Evolutionary conservation across 2,329 filamentous ascomycete genomes (phyloP), one percentile per base, ranked within the genome.

Genomic region (Exophiala dermatitidis): DNA sequence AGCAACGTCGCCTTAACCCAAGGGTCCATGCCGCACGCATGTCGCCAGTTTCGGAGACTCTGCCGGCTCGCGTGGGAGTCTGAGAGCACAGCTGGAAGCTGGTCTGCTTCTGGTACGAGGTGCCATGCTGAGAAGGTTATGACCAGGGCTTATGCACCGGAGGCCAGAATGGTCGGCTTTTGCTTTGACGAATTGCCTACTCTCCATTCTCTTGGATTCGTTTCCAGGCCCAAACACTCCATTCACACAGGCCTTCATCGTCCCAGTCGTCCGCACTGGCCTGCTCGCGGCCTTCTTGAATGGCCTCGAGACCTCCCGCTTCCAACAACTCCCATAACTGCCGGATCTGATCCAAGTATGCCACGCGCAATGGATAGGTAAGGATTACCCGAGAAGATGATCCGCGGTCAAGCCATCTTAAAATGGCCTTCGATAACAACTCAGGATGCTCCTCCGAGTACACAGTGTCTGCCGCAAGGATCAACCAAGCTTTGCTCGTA

Each of bases 201-300:
- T 5, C 38, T 28, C 19, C 19, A 19, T 26, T 41, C 5, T 41
- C 9, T 26, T 28, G 38, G 33, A 6, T 41, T 6, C 12, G 42
- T 48, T 64, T 70, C 71, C 71, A 74, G 26, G 57, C 59, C 72
- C 72, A 75, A n/a, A 74, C 65, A n/a, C 71, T 71, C 72, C 72
- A 75, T 71, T 73, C 74, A 56, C 72, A 74, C 19, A 68, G 66
- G 10, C 74, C 68, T 44, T 71, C 71, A 31, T 67, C 65, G 58
- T 74, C 71, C 73, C 73, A 76, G 50, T 74, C 72, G 52, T 74
- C 73, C 46, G 72, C 71, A 2, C 71, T 72, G 1, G 65, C 64
- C 59, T 75, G 73, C 48, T 73, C 67, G 10, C 72, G 72, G 50
- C 75, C 69, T 50, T 71, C 68, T 79, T 62, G 54, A 8, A 71